Base-by-base conservation (phyloP, 441 rosid genomes). In the Theobroma grandiflorum region DNA sequence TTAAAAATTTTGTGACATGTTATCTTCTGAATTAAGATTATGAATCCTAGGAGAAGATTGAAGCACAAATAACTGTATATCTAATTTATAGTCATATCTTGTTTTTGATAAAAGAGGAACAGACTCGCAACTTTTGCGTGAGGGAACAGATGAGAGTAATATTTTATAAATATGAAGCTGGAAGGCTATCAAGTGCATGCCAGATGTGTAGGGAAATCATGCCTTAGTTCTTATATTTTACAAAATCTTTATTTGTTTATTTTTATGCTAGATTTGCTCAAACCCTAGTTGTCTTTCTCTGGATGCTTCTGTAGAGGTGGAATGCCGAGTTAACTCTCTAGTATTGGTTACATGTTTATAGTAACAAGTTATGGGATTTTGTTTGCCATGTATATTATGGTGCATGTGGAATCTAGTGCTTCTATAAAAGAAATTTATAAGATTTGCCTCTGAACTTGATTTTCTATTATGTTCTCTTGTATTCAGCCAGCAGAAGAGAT, bases 401-500 rank as follows among this genome's bases (percentile, higher is more conserved):
- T 45, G 49, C 49, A 45, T 45, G 49, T 8, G 49, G 49, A 45
- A 8, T 45, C 49, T 45, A 45, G 8, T 45, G 62, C 26, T 10
- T 65, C 22, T 35, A 14, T 45, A 20, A 18, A n/a, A 73, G 33
- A 59, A 62, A 61, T 15, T 47, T 20, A 20, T 67, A 42, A 47
- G 35, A 22, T 45, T 65, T 47, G 57, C 14, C 10, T 10, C 16
- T 22, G 22, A 42, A 35, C 66, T 57, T 37, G 47, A 50, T 57
- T 47, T 15, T 2, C 0, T 47, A 2, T 42, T 61, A 10, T 64
- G 43, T 61, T 55, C 79, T 80, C 47, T 77, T 79, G 77, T 5
- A 40, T 75, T 65, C 59, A 78, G 71, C 63, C 15, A 49, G 22
- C 31, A 43, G 57, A 68, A 64, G 55, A 69, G 72, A 15, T 75